Evolutionary conservation across 177 flowering plant species (phyloP), one percentile per base, ranked within the genome.

Genomic region (Vitis hybrid): DNA sequence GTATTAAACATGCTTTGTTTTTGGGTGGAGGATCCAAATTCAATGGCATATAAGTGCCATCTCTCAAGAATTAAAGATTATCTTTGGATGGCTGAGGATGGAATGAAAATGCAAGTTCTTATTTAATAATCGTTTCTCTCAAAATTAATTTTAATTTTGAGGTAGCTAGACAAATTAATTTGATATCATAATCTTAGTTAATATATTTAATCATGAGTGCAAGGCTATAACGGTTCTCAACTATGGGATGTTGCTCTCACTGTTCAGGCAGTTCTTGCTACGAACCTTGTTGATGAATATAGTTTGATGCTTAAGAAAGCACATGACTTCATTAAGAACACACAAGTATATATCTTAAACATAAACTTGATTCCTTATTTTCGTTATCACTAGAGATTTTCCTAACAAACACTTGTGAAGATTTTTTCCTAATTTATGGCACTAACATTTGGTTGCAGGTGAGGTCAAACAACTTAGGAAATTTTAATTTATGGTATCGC

Each of bases 191-290:
- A 9, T 60, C 7, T 2, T 39, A 5, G 22, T 26, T 3, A 9
- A 19, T 39, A n/a, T 10, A 3, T 13, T 8, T 50, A 50, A 22
- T 52, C 18, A 13, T 22, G 49, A 14, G 14, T 9, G 45, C 63
- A 81, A 73, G 80, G 84, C 19, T 82, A 80, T 31, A 76, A 72
- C 62, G 86, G 86, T 0, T 74, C 80, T 60, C 86, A 83, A 66
- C 55, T 80, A 2, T 83, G 86, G 84, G 84, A 83, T 66, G 75
- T 71, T 14, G 56, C 70, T 12, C 71, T 80, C 9, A 64, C 80
- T 48, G 76, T 83, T 69, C 82, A 83, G 72, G 84, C 84, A 29
- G 65, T 82, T 20, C 12, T 80, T n/a, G 65, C 81, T 1, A 72
- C 81, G 29, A 67, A 76, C 58, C 69, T 76, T 2, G 26, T 45